A percentile compares a stretch with the other conserved stretches of the same genome.
Evolutionary conservation across 257 asterid species (phyloP).

Genomic region (Craterostigma plantagineum): DNA sequence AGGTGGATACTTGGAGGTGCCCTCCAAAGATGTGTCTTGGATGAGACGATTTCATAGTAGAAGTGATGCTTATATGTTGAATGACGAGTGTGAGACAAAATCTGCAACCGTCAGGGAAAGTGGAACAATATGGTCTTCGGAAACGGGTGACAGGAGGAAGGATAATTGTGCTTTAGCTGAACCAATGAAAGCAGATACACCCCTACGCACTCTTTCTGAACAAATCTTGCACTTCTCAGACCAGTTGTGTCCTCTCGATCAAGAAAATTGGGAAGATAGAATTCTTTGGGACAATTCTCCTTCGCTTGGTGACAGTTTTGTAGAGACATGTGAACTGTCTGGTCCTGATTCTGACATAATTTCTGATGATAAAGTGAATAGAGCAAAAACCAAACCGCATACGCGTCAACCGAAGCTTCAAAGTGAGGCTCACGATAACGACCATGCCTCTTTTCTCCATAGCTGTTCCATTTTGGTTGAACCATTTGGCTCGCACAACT

Average conservation of each 20-base stretch:
- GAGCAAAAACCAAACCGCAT: slow-evolving; percentile 17
- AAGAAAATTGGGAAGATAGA: slow-evolving; percentile 90
- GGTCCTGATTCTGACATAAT: slow-evolving; percentile 59
- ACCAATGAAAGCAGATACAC: slow-evolving; percentile 39
- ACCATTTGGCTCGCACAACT: slow-evolving; percentile 42
- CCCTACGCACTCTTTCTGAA: slow-evolving; percentile 20
- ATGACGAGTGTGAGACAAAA: slow-evolving; percentile 24
- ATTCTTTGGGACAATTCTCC: slow-evolving; percentile 87
- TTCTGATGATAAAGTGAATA: slow-evolving; percentile 24
- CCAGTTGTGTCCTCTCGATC: slow-evolving; percentile 65
- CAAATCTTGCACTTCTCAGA: slow-evolving; percentile 24
- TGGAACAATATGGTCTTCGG: slow-evolving; percentile 6
- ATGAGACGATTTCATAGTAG: slow-evolving; percentile 22
- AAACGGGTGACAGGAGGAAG: slow-evolving; percentile 21
- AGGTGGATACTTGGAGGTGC: slow-evolving; percentile 48
- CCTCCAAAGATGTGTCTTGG: slow-evolving; percentile 47
- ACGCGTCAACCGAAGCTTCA: slow-evolving; percentile 17
- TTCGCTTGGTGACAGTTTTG: slow-evolving; percentile 22
- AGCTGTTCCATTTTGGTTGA: slow-evolving; percentile 30
- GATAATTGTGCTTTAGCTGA: slow-evolving; percentile 50
- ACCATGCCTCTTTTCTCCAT: slow-evolving; percentile 18
- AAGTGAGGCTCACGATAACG: slow-evolving; percentile 23
- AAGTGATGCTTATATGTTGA: slow-evolving; percentile 16
- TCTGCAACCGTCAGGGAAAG: too few relatives aligned
- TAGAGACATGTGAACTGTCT: slow-evolving; percentile 73